A percentile compares a stretch with the other conserved stretches of the same genome.
Evolutionary conservation across 2,329 filamentous ascomycete species (phyloP).

Genomic region (Ceratocystis destructans): DNA sequence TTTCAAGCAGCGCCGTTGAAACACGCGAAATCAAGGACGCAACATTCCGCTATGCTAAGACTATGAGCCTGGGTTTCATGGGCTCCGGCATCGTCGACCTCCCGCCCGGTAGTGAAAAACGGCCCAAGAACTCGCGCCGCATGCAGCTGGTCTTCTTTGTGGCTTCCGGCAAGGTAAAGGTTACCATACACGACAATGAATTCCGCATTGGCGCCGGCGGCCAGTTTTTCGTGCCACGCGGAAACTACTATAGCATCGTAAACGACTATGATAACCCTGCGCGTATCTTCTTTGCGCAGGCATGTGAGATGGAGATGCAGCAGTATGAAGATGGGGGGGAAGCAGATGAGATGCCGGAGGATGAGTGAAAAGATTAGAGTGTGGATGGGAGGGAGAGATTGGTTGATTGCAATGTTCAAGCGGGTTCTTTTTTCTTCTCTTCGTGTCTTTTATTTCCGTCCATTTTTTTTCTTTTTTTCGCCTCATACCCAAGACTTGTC

Average conservation of each 20-base stretch:
- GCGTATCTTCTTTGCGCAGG: conserved; percentile 85
- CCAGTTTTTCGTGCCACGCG: conserved; percentile 88
- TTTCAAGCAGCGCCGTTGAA: conserved; percentile 42
- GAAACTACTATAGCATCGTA: conserved; percentile 83
- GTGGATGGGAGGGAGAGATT: neutral
- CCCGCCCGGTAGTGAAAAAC: conserved; percentile 69
- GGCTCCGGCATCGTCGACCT: conserved; percentile 83
- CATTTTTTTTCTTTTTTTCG: neutral
- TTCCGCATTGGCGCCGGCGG: conserved; percentile 82
- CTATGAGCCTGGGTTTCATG: conserved; percentile 71
- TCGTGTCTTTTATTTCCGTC: neutral
- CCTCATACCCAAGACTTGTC: neutral
- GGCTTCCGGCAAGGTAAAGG: conserved; percentile 65
- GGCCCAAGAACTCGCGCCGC: conserved; percentile 78
- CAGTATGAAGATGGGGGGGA: conserved; percentile 32
- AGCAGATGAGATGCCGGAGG: conserved; percentile 25
- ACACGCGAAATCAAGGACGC: conserved; percentile 48
- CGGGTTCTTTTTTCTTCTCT: neutral
- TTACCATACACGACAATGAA: conserved; percentile 58
- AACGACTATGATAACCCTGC: conserved; percentile 63
- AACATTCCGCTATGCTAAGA: conserved; percentile 79
- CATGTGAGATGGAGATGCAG: conserved; percentile 43
- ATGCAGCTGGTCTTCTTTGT: conserved; percentile 98
- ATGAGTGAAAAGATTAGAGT: conserved; percentile 16
- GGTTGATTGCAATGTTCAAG: neutral